These are phyloP conservation scores for Apiospora rasikravindrae DNA, from an alignment of 2,329 filamentous ascomycete species.

Conservation along the genomic window DNA sequence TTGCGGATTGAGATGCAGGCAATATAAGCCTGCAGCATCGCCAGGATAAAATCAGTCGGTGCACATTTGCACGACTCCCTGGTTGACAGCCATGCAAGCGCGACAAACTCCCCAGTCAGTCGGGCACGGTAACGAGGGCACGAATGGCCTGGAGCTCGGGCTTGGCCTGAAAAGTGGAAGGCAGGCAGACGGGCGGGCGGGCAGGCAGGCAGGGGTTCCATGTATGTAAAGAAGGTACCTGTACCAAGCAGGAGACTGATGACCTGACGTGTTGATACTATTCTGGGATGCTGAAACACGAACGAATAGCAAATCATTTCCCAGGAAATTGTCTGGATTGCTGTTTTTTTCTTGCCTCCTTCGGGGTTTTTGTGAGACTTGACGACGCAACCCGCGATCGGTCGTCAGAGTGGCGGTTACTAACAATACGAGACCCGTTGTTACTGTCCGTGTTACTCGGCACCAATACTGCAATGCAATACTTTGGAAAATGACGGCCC, in stretches of 20 bases:
- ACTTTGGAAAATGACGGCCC: neutral
- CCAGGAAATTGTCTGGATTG: neutral
- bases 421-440: neutral
- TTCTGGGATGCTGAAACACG: constrained; percentile 15
- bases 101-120: neutral
- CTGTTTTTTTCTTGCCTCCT: neutral
- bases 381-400: neutral
- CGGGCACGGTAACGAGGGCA: neutral
- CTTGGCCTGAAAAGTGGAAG: neutral
- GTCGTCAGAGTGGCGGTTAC: neutral
- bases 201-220: neutral
- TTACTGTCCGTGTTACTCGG: neutral
- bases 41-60: neutral
- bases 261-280: constrained; percentile 1
- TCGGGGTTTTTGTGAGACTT: neutral
- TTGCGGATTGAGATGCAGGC: constrained; percentile 4
- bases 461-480: neutral
- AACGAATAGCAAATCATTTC: constrained; percentile 16
- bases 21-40: constrained; percentile 10
- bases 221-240: neutral
- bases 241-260: neutral
- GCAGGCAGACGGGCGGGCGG: neutral
- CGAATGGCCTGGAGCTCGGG: neutral
- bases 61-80: neutral
- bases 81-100: neutral